Evolutionary conservation across 345 rosid species (phyloP), one percentile per base, ranked within the genome.

Genomic region (Triadica sebifera): DNA sequence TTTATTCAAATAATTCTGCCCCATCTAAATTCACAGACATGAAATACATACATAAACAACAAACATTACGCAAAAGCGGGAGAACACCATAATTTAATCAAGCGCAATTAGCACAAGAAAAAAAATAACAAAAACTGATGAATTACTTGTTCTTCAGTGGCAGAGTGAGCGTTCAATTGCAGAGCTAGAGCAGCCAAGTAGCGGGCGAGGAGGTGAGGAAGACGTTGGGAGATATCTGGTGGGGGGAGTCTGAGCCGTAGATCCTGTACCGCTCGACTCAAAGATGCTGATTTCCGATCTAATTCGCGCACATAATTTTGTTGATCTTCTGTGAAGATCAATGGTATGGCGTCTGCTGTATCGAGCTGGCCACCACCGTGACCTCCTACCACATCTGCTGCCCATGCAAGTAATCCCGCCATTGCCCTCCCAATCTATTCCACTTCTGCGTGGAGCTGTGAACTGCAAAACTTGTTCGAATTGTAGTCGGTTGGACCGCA

Each of bases 371-470:
- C 79, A 20, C 87, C 86, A 10, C 89, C 88, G 53, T 89, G 93
- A 61, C 85, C 91, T 8, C 89, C 92, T 4, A 94, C 98, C 17
- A 92, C 96, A 59, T 94, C 97, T 41, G 98, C 97, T 51, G 98
- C 98, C 97, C 98, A 94, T 17, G 93, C 94, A 39, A 94, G 82
- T 65, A 91, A 81, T 65, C 97, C 97, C 77, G 96, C 94, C 97
- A 91, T 94, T 24, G 38, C 76, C 49, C 12, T 19, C 58, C 12
- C 37, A 58, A 52, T 55, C 25, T 12, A 19, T 19, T 38, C 46
- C 6, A 25, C 46, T 8, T 17, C 52, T 19, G n/a, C 38, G 11
- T 15, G 60, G 29, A 69, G 37, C 60, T 53, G 50, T 53, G 0
- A 25, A 2, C 59, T 34, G 60, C 8, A 1, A 51, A 55, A n/a